These are phyloP conservation scores for Botrytis tulipae DNA, from an alignment of 2,329 filamentous ascomycete genomes.

Conservation along the genomic window DNA sequence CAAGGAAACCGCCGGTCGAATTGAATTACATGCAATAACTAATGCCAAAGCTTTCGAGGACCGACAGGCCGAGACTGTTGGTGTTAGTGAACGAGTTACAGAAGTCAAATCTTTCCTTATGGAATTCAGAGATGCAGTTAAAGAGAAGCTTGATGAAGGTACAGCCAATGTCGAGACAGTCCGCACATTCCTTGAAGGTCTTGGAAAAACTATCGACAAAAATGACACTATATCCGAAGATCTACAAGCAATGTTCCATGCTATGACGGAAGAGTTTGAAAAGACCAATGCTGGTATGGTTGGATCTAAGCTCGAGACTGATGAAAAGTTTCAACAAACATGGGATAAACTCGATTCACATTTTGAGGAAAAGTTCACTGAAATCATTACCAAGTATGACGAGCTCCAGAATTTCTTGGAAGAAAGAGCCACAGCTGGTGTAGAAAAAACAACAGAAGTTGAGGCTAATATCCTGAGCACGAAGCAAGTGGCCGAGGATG, in stretches of 20 bases:
- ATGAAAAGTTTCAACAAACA: conserved; percentile 68
- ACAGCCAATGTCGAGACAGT: conserved; percentile 70
- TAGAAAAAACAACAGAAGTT: conserved; percentile 70
- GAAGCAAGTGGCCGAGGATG: conserved; percentile 80
- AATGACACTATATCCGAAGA: conserved; percentile 59
- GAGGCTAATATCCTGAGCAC: conserved; percentile 72
- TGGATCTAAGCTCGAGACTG: conserved; percentile 76
- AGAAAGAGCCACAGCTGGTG: conserved; percentile 68
- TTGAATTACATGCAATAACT: conserved; percentile 66
- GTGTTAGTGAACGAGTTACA: conserved; percentile 72
- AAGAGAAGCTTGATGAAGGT: conserved; percentile 73
- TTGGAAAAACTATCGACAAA: conserved; percentile 61
- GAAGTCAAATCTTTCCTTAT: conserved; percentile 77
- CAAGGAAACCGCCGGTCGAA: conserved; percentile 67
- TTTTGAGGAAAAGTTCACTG: conserved; percentile 66
- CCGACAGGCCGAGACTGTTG: conserved; percentile 78
- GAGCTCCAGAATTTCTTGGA: conserved; percentile 75
- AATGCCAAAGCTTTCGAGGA: conserved; percentile 79
- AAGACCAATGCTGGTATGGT: conserved; percentile 78
- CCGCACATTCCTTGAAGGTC: conserved; percentile 64
- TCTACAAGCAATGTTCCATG: conserved; percentile 69
- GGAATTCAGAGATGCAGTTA: conserved; percentile 74
- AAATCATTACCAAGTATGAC: conserved; percentile 84
- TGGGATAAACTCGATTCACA: conserved; percentile 54
- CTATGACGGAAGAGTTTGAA: conserved; percentile 83